Percentiles rank a stretch among this genome's conserved stretches.
phyloP scores from a whole-genome alignment of 352 stramenopile genomes.

The Stephanocyclus meneghinianus region DNA sequence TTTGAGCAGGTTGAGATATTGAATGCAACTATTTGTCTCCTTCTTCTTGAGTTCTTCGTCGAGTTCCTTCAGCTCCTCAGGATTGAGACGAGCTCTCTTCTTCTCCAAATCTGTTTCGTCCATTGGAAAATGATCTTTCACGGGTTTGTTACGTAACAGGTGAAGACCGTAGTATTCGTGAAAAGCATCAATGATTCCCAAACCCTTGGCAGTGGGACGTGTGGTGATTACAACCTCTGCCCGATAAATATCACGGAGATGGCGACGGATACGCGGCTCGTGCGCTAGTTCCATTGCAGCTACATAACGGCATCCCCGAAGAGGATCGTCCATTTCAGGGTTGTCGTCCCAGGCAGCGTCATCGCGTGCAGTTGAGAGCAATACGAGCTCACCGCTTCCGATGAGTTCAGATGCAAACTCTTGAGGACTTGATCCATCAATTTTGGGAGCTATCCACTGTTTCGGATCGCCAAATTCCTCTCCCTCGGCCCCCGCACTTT shows the following conservation, averaged over 20 bases:
- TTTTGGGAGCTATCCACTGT: conserved; percentile 69
- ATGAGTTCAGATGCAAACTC: conserved; percentile 78
- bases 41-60: conserved; percentile 67
- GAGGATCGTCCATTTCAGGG: conserved; percentile 63
- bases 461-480: conserved; percentile 57
- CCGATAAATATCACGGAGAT: conserved; percentile 74
- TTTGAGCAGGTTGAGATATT: conserved; percentile 82
- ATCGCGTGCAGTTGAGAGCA: conserved; percentile 57
- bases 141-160: conserved; percentile 75
- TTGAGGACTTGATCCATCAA: conserved; percentile 54
- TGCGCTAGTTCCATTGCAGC: conserved; percentile 81
- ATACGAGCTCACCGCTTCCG: conserved; percentile 73
- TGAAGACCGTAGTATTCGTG: conserved; percentile 84
- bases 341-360: conserved; percentile 48
- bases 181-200: conserved; percentile 78
- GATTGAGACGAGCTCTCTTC: conserved; percentile 48
- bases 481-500: conserved; percentile 46
- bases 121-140: conserved; percentile 81
- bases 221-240: conserved; percentile 73
- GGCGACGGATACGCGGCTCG: conserved; percentile 73
- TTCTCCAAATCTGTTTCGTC: conserved; percentile 57
- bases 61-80: conserved; percentile 69
- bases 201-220: conserved; percentile 77
- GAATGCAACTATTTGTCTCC: conserved; percentile 74
- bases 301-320: conserved; percentile 77